A percentile compares a stretch with the other conserved stretches of the same genome.
These are phyloP conservation scores for Beauveria australis DNA, from an alignment of 2,329 filamentous ascomycete genomes.

Conservation along the genomic window DNA sequence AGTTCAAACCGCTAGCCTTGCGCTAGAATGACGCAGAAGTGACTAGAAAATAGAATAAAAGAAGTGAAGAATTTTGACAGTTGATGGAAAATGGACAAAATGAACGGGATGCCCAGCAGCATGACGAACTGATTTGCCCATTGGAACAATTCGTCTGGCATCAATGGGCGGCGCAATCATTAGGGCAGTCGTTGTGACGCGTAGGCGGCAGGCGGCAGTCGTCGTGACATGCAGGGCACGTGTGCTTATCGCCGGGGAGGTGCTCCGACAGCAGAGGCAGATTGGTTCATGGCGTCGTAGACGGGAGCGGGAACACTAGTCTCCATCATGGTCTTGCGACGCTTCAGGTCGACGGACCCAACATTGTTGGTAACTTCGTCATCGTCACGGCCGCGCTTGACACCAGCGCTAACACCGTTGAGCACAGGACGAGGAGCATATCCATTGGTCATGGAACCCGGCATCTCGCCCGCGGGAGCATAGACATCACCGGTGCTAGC, in stretches of 20 bases:
- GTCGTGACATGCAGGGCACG: not conserved
- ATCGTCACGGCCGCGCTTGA: slow-evolving; percentile 47
- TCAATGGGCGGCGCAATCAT: not conserved
- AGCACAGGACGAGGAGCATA: slow-evolving; percentile 57
- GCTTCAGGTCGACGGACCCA: slow-evolving; percentile 58
- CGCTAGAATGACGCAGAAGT: not conserved
- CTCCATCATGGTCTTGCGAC: slow-evolving; percentile 69
- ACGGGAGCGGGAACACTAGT: slow-evolving; percentile 40
- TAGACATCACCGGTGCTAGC: slow-evolving; percentile 61
- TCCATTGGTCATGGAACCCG: slow-evolving; percentile 46
- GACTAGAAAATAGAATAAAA: slow-evolving; percentile 8
- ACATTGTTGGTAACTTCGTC: slow-evolving; percentile 49
- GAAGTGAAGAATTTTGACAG: not conserved
- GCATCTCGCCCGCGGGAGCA: slow-evolving; percentile 54
- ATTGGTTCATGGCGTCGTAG: slow-evolving; percentile 42
- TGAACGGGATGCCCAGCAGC: not conserved
- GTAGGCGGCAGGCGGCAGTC: not conserved
- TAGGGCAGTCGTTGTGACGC: not conserved
- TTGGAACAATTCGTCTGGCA: not conserved
- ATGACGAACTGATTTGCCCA: not conserved
- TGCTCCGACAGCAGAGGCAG: slow-evolving; percentile 36
- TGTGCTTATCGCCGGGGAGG: slow-evolving; percentile 29
- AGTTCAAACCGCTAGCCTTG: slow-evolving; percentile 4
- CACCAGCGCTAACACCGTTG: slow-evolving; percentile 48
- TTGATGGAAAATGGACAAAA: slow-evolving; percentile 1